These are phyloP conservation scores for Cylindrodendrum hubeiense DNA, from an alignment of 2,329 filamentous ascomycete genomes.

Conservation along the genomic window DNA sequence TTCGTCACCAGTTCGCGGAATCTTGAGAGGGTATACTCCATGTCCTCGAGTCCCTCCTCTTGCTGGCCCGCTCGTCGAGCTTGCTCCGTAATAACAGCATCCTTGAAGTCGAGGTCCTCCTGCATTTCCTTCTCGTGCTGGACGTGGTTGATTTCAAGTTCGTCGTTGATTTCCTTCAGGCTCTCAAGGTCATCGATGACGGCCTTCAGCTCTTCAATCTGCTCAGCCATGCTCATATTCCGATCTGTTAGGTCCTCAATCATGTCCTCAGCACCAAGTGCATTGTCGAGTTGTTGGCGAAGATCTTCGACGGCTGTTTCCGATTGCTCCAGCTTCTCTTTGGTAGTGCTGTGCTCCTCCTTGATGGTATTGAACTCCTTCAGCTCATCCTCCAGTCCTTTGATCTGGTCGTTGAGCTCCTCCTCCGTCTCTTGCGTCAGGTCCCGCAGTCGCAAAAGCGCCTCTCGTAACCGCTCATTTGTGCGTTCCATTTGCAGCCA, in stretches of 20 bases:
- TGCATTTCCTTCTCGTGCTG: constrained; percentile 96
- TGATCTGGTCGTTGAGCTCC: constrained; percentile 81
- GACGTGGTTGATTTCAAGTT: constrained; percentile 92
- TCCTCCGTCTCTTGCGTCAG: constrained; percentile 87
- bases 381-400: constrained; percentile 78
- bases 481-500: constrained; percentile 94
- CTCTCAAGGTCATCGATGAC: constrained; percentile 90
- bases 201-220: constrained; percentile 84
- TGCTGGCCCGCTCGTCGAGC: constrained; percentile 79
- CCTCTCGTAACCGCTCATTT: constrained; percentile 89
- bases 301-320: constrained; percentile 87
- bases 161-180: constrained; percentile 92
- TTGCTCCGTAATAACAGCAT: constrained; percentile 86
- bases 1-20: constrained; percentile 91
- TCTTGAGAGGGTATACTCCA: constrained; percentile 89
- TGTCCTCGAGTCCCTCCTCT: constrained; percentile 84
- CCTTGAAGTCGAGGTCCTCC: constrained; percentile 91
- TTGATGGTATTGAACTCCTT: constrained; percentile 76
- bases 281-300: constrained; percentile 90
- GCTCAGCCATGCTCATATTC: constrained; percentile 85
- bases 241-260: constrained; percentile 92
- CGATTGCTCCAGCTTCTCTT: constrained; percentile 78
- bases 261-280: constrained; percentile 90
- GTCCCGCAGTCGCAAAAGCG: constrained; percentile 85
- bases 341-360: constrained; percentile 76